Percentiles rank a stretch among this genome's conserved stretches.
phyloP scores from a whole-genome alignment of 2,329 filamentous ascomycete species.

The Sodiomyces alkalinus region DNA sequence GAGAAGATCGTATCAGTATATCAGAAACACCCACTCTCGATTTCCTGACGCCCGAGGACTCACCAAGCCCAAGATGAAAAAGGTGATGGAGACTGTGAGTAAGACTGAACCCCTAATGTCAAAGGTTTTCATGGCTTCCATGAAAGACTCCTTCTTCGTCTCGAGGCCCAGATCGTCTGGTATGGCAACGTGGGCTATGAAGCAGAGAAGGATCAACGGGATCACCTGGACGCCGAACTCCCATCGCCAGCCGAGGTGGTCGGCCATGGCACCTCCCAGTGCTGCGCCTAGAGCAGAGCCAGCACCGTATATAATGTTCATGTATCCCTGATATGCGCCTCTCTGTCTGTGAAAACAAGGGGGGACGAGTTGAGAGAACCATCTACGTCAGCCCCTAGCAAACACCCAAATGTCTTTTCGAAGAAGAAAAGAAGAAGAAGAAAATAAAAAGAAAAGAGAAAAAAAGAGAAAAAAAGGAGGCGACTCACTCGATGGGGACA shows the following conservation, averaged over 20 bases:
- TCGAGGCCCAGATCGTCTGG: conserved; percentile 36
- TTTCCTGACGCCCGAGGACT: conserved; percentile 15
- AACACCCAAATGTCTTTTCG: neutral
- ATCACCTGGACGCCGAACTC: conserved; percentile 51
- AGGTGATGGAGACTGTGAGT: conserved; percentile 36
- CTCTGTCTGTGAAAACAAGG: too few relatives aligned
- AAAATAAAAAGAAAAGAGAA: too few relatives aligned
- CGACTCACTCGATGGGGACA: conserved; percentile 51
- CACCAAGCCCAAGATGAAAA: conserved; percentile 43
- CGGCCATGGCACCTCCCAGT: conserved; percentile 54
- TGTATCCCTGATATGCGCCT: conserved; percentile 58
- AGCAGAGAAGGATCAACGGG: conserved; percentile 28
- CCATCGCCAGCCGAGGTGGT: conserved; percentile 59
- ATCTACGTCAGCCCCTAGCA: neutral
- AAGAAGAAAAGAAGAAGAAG: conserved; percentile 1
- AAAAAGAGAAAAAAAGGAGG: neutral
- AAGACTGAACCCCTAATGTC: conserved; percentile 39
- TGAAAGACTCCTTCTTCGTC: conserved; percentile 24
- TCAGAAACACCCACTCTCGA: too few relatives aligned
- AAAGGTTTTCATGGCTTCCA: conserved; percentile 38
- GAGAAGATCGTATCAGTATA: too few relatives aligned
- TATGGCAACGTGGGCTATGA: conserved; percentile 29
- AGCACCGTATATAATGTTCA: conserved; percentile 50
- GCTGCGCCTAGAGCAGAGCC: conserved; percentile 48
- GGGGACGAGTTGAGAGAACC: neutral